Base-by-base conservation (phyloP, 2,329 filamentous ascomycete genomes). In the Celoporthe dispersa region DNA sequence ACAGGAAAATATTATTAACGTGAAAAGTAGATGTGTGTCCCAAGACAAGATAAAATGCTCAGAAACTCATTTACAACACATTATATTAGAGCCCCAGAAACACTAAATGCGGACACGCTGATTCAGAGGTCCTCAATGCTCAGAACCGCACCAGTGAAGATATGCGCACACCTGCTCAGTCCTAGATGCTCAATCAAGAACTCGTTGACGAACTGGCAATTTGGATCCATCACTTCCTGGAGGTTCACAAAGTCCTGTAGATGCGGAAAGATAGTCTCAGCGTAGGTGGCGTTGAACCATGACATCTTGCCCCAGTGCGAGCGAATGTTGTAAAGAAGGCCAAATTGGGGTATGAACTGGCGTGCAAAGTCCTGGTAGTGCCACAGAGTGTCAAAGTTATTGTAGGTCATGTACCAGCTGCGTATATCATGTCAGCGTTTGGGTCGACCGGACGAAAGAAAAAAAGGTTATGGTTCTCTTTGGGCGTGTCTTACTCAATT, bases 221-320 rank as follows among this genome's bases (percentile, higher is more conserved):
- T 62, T 2, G 59, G 59, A 25, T 62, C 59, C 59, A 62, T 62
- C 59, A 12, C 39, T 39, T 62, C 59, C 59, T 62, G 59, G 35
- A 62, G 19, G n/a, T 62, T 19, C 59, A 62, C 22, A 39, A 62
- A 62, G 59, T 62, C 59, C 33, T 62, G 59, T 12, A 62, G 31
- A 41, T 62, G 59, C 31, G 59, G 59, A n/a, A 22, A 62, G 59
- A 39, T 28, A n/a, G 37, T 39, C 59, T 62, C 59, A 8, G 59
- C 59, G 59, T 62, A 62, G 16, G 59, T 62, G 6, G 33, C 59
- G 37, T 62, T 62, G 35, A 62, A 62, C 59, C 59, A 62, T 11
- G 59, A 62, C 33, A 28, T 41, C 59, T 62, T 62, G 33, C 59
- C 59, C 59, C 59, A 62, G 33, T 62, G 59, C 16, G 59, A 39